Evolutionary conservation across 2,329 filamentous ascomycete genomes (phyloP).

Genomic region (Colletotrichum orbiculare): DNA sequence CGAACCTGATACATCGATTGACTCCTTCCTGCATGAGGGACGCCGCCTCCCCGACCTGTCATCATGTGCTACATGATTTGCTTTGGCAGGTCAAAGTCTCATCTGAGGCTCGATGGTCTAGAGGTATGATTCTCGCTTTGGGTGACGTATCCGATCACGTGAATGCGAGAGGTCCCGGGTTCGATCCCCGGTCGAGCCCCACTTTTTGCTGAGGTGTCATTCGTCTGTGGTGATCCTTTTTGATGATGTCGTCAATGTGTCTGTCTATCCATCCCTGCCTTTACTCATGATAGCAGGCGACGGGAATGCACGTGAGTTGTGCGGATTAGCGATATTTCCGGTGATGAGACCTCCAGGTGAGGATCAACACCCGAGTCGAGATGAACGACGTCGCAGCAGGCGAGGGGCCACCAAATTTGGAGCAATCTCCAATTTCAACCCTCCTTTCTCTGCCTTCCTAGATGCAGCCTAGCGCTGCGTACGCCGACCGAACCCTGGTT

Average conservation of each 20-base stretch:
- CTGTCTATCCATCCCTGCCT: no score
- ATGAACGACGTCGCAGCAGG: slow-evolving; percentile 28
- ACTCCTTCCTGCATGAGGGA: no score
- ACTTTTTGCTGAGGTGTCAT: slow-evolving; percentile 26
- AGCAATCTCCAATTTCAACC: slow-evolving; percentile 30
- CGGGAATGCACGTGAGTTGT: neutral
- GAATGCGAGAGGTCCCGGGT: slow-evolving; percentile 47
- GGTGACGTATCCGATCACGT: slow-evolving; percentile 32
- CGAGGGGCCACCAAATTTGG: slow-evolving; percentile 28
- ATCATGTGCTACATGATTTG: no score
- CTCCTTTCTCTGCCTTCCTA: slow-evolving; percentile 16
- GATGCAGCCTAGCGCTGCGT: no score
- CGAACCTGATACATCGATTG: no score
- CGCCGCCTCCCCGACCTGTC: no score
- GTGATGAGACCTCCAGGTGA: slow-evolving; percentile 17
- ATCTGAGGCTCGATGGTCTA: slow-evolving; percentile 44
- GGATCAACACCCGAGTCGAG: slow-evolving; percentile 35
- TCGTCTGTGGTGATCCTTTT: neutral
- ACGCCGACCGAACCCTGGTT: slow-evolving; percentile 1
- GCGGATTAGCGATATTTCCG: slow-evolving; percentile 7
- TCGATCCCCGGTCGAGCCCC: slow-evolving; percentile 46
- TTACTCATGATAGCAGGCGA: no score
- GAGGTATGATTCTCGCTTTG: slow-evolving; percentile 50
- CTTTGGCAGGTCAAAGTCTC: slow-evolving; percentile 19
- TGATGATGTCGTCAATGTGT: no score